Evolutionary conservation across 2,329 filamentous ascomycete species (phyloP), one percentile per base, ranked within the genome.

Genomic region (Aspergillus sp.): DNA sequence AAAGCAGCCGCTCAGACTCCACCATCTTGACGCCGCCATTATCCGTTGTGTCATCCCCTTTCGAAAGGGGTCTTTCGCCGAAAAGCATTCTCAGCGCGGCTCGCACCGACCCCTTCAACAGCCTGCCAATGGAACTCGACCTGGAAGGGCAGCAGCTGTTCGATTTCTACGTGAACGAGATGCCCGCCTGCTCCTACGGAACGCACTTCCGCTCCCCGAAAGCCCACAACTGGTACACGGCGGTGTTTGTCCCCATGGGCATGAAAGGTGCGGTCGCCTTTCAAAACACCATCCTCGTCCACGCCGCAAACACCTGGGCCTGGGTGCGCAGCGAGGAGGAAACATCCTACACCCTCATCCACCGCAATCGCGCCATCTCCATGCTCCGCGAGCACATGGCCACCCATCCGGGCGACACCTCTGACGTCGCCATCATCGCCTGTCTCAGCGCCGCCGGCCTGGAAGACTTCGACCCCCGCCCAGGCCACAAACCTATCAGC

Each of bases 81-180:
- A 62, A 60, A 50, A 65, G 65, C 3, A 59, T 70, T 1, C 57
- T 72, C 30, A 72, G 67, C 45, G 71, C 71, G 30, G 65, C 72
- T 11, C 64, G 65, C 20, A 73, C 67, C 11, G 68, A 73, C 47
- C 67, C 71, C 0, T 73, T 73, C 55, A 68, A 72, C 53, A 59
- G 58, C 3, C 55, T 73, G 6, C 71, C 72, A 9, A 54, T 71
- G 50, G 60, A 64, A 8, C 43, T 73, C 26, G 63, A 65, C 47
- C 45, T 49, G 17, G 63, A 70, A 42, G 69, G 66, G 14, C 60
- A 69, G 47, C 55, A 58, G 20, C 53, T 73, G 2, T 73, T 73
- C 47, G 69, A 74, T 52, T 73, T 73, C 36, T 74, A 73, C 52
- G 66, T 68, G n/a, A 68, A 69, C 35, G 63, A 69, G 32, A 73